These are phyloP conservation scores for Patellaria atrata DNA, from an alignment of 495 filamentous ascomycete species.

Conservation along the genomic window DNA sequence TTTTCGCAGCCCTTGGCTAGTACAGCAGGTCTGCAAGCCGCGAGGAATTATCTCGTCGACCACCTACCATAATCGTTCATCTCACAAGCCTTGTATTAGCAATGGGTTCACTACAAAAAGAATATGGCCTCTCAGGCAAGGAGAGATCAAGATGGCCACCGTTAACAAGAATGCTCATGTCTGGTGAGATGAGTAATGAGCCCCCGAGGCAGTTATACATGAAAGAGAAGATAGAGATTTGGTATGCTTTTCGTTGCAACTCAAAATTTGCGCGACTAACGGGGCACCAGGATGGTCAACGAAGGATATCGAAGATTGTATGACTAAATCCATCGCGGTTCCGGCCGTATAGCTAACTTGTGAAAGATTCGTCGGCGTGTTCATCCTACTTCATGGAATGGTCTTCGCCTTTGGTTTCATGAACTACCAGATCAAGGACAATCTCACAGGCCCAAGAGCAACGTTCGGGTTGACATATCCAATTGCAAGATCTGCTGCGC, in stretches of 20 bases:
- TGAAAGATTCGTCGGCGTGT: slow-evolving; percentile 54
- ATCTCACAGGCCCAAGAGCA: slow-evolving; percentile 20
- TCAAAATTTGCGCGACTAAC: slow-evolving; percentile 23
- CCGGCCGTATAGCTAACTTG: slow-evolving; percentile 6
- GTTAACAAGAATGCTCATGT: slow-evolving; percentile 25
- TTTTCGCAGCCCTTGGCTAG: too few species aligned
- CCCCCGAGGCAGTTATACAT: slow-evolving; percentile 42
- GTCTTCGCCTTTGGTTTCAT: slow-evolving; percentile 63
- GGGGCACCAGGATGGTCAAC: slow-evolving; percentile 52
- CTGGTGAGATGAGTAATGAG: slow-evolving; percentile 47
- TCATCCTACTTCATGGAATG: slow-evolving; percentile 49
- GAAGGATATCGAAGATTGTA: slow-evolving; percentile 63
- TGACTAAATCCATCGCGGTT: slow-evolving; percentile 15
- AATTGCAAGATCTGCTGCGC: slow-evolving; percentile 53
- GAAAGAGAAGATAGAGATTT: slow-evolving; percentile 36
- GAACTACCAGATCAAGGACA: slow-evolving; percentile 52
- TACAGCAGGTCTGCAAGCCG: too few species aligned
- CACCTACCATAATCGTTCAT: too few species aligned
- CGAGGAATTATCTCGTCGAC: too few species aligned
- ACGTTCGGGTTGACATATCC: slow-evolving; percentile 57
- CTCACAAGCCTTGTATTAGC: too few species aligned
- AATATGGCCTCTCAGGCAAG: slow-evolving; percentile 20
- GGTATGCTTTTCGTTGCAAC: slow-evolving; percentile 33
- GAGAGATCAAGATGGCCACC: slow-evolving; percentile 26
- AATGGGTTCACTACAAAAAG: too few species aligned